These are phyloP conservation scores for Bipolaris oryzae DNA, from an alignment of 2,329 filamentous ascomycete species.

Conservation along the genomic window DNA sequence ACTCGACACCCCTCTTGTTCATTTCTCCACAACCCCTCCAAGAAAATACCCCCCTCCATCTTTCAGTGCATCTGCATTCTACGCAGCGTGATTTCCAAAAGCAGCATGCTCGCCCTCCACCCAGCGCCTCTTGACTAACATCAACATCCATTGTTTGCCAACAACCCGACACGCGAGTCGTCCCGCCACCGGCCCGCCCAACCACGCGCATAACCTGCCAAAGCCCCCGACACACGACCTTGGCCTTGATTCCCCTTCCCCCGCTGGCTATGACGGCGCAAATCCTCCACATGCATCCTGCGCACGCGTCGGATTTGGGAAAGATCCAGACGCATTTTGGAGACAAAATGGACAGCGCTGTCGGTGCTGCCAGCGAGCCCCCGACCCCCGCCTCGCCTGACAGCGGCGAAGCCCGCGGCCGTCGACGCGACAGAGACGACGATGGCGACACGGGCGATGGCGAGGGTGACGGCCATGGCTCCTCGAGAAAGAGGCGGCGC, in stretches of 20 bases:
- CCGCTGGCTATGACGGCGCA: slow-evolving; percentile 46
- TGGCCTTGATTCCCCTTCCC: slow-evolving; percentile 6
- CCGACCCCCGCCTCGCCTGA: slow-evolving; percentile 44
- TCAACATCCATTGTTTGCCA: slow-evolving; percentile 12
- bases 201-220: slow-evolving; percentile 21
- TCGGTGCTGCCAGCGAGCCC: slow-evolving; percentile 35
- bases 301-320: slow-evolving; percentile 44
- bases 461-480: slow-evolving; percentile 37
- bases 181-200: slow-evolving; percentile 27
- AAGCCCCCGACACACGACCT: slow-evolving; percentile 15
- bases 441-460: slow-evolving; percentile 36
- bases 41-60: background rate
- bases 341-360: slow-evolving; percentile 43
- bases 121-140: slow-evolving; percentile 28
- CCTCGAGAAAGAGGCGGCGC: slow-evolving; percentile 64
- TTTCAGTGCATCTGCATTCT: background rate
- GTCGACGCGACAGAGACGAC: slow-evolving; percentile 46
- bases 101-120: slow-evolving; percentile 29
- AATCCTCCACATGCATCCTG: slow-evolving; percentile 48
- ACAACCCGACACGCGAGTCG: slow-evolving; percentile 24
- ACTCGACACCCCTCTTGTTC: slow-evolving; percentile 2
- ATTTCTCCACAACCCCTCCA: background rate
- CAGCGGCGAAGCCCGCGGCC: slow-evolving; percentile 44
- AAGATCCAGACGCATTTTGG: slow-evolving; percentile 43
- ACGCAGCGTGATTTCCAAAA: slow-evolving; percentile 17